phyloP scores from a whole-genome alignment of 345 rosid genomes.

The Streptanthus diversifolius region DNA sequence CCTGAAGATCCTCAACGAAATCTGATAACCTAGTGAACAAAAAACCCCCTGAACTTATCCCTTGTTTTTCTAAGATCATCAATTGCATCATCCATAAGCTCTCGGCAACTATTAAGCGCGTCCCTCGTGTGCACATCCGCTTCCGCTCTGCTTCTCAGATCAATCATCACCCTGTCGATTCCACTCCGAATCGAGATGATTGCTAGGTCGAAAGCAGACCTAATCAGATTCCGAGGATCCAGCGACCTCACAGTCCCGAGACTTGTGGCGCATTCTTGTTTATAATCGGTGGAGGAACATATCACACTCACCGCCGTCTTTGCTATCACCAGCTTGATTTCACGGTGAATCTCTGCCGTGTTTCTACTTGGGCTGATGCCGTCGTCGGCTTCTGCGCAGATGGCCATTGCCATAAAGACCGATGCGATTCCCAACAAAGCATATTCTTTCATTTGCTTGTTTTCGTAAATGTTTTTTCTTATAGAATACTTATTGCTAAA shows the following conservation, averaged over 20 bases:
- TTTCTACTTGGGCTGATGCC: background rate
- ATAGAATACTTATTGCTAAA: background rate
- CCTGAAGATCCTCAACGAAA: slow-evolving; percentile 46
- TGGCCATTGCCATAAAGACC: slow-evolving; percentile 11
- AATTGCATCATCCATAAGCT: slow-evolving; percentile 51
- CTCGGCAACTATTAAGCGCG: slow-evolving; percentile 53
- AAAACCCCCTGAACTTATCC: slow-evolving; percentile 35
- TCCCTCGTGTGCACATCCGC: slow-evolving; percentile 52
- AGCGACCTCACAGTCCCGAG: slow-evolving; percentile 38
- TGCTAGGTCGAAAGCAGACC: slow-evolving; percentile 46
- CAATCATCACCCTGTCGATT: slow-evolving; percentile 33
- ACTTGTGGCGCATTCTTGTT: slow-evolving; percentile 43
- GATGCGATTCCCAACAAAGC: background rate
- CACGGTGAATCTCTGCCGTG: slow-evolving; percentile 6
- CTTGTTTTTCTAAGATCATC: slow-evolving; percentile 53
- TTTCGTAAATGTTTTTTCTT: background rate
- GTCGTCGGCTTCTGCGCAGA: background rate
- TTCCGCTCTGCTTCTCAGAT: slow-evolving; percentile 40
- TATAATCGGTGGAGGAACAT: slow-evolving; percentile 67
- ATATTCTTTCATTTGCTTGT: slow-evolving; percentile 13
- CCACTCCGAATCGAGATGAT: slow-evolving; percentile 40
- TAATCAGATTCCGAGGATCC: slow-evolving; percentile 56
- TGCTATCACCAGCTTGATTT: slow-evolving; percentile 17
- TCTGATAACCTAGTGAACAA: slow-evolving; percentile 38
- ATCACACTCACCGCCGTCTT: slow-evolving; percentile 40